Conservation (phyloP, 23 red algal species). For the Gracilaria gracilis region DNA sequence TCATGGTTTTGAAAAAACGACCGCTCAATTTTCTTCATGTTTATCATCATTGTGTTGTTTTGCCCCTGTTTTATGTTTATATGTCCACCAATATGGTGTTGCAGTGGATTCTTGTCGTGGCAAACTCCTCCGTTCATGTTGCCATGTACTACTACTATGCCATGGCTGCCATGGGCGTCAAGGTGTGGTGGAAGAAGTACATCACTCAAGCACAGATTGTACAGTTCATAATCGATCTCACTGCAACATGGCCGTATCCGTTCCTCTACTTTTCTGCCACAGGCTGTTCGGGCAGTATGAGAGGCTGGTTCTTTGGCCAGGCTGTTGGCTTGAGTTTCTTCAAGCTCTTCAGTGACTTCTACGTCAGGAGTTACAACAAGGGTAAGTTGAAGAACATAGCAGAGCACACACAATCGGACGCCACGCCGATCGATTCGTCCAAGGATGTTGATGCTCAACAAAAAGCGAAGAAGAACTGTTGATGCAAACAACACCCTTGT, state of each 20-base stretch:
- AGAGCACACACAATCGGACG: neutral
- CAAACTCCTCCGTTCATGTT: conserved; percentile 97
- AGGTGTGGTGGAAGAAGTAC: conserved; percentile 99
- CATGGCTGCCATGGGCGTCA: conserved; percentile 78
- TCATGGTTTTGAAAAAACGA: conserved; percentile 96
- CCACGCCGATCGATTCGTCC: neutral
- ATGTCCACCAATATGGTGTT: conserved; percentile 92
- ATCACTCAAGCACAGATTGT: conserved; percentile 96
- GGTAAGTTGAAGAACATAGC: conserved; percentile 3
- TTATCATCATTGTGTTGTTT: conserved; percentile 95
- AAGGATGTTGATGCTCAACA: neutral
- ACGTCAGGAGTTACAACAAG: conserved; percentile 84
- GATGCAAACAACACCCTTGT: neutral
- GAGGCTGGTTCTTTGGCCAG: conserved; percentile 96
- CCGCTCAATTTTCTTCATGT: conserved; percentile 97
- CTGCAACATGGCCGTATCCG: conserved; percentile 88
- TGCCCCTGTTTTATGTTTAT: conserved; percentile 96
- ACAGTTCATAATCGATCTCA: conserved; percentile 97
- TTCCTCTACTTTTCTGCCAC: conserved; percentile 82
- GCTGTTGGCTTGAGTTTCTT: conserved; percentile 93
- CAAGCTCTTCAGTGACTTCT: conserved; percentile 96
- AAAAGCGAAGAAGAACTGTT: conserved; percentile 5
- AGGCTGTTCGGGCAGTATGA: conserved; percentile 92
- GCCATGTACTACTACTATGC: conserved; percentile 99
- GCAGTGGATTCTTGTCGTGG: conserved; percentile 92